Evolutionary conservation across 768 basidiomycete genomes (phyloP).

Genomic region (Tricholomella constricta): DNA sequence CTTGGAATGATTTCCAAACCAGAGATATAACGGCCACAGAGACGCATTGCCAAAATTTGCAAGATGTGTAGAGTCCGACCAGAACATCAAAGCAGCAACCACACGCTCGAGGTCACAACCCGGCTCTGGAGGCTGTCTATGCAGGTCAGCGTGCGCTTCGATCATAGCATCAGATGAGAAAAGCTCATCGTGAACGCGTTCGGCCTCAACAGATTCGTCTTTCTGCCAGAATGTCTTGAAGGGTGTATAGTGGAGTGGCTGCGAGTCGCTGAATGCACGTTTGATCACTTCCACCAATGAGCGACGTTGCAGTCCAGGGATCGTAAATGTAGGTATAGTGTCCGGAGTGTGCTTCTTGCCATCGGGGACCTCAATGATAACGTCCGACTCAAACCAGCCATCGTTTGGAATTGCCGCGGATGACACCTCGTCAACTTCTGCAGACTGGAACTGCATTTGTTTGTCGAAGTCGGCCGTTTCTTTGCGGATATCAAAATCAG

Average conservation of each 20-base stretch:
- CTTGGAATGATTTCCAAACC: slow-evolving; percentile 38
- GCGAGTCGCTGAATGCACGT: slow-evolving; percentile 12
- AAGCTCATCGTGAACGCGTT: slow-evolving; percentile 17
- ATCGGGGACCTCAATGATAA: slow-evolving; percentile 18
- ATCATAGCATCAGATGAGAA: slow-evolving; percentile 19
- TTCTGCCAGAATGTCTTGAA: slow-evolving; percentile 20
- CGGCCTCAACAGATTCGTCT: background rate
- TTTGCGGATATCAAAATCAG: slow-evolving; percentile 9
- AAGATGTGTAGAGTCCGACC: slow-evolving; percentile 32
- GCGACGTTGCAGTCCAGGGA: slow-evolving; percentile 25
- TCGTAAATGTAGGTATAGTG: slow-evolving; percentile 20
- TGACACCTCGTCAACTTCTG: background rate
- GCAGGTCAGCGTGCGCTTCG: slow-evolving; percentile 7
- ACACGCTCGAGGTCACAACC: slow-evolving; percentile 16
- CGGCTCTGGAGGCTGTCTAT: background rate
- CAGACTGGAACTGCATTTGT: background rate
- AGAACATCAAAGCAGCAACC: slow-evolving; percentile 25
- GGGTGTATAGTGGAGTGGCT: slow-evolving; percentile 15
- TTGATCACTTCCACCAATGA: slow-evolving; percentile 24
- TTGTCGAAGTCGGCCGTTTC: slow-evolving; percentile 18
- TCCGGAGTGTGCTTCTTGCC: slow-evolving; percentile 11
- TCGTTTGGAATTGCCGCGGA: background rate
- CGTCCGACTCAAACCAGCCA: slow-evolving; percentile 14
- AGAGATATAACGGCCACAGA: slow-evolving; percentile 37
- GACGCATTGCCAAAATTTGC: slow-evolving; percentile 28